A percentile compares a stretch with the other conserved stretches of the same genome.
These are phyloP conservation scores for Ilex paraguariensis DNA, from an alignment of 305 asterid genomes.

Conservation along the genomic window DNA sequence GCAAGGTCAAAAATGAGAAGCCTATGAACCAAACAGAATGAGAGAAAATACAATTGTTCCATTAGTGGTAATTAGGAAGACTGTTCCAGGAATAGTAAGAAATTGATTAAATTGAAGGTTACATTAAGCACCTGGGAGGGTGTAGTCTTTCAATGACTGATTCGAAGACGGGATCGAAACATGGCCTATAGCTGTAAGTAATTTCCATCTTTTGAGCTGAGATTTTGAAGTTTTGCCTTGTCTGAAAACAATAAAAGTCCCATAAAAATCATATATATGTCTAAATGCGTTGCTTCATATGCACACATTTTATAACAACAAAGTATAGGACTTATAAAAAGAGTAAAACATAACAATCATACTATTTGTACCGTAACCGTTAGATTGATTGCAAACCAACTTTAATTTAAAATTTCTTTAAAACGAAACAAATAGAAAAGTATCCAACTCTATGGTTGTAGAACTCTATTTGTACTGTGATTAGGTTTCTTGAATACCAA, in stretches of 20 bases:
- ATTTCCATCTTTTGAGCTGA: constrained; percentile 48
- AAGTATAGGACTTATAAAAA: no score
- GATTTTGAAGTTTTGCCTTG: neutral
- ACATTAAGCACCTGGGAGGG: constrained; percentile 69
- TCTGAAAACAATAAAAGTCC: constrained; percentile 20
- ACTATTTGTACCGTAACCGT: neutral
- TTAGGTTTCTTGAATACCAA: constrained; percentile 21
- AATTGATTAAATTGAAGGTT: neutral
- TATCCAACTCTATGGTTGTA: constrained; percentile 3
- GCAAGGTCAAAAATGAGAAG: constrained; percentile 16
- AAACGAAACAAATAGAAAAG: constrained; percentile 17
- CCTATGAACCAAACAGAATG: neutral
- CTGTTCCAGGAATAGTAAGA: no score
- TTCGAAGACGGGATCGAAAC: constrained; percentile 56
- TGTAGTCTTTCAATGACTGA: constrained; percentile 64
- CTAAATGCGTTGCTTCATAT: constrained; percentile 6
- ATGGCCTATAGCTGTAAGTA: constrained; percentile 38
- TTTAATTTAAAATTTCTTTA: constrained; percentile 13
- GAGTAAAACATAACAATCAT: no score
- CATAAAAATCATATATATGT: neutral
- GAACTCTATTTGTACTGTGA: constrained; percentile 5
- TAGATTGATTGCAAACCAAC: neutral
- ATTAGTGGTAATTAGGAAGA: neutral
- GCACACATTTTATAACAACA: neutral
- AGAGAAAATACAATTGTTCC: neutral